phyloP scores from a whole-genome alignment of 1,139 yeast genomes.

The Arxiozyma heterogenica region DNA sequence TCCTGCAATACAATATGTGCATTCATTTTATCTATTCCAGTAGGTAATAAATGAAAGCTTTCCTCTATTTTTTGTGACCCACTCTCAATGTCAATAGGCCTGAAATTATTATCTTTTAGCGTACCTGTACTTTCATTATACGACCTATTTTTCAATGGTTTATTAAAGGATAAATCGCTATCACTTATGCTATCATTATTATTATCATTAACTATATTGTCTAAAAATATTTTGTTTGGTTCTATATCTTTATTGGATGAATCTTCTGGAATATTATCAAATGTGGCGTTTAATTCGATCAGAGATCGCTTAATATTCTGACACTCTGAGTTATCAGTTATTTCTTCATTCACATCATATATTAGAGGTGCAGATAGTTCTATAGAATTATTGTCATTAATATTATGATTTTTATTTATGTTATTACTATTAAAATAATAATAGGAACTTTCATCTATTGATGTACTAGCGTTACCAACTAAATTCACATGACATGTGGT shows the following conservation, averaged over 20 bases:
- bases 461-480: background rate
- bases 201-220: background rate
- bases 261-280: background rate
- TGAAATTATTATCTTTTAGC: too few relatives aligned
- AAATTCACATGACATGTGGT: background rate
- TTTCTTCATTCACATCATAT: background rate
- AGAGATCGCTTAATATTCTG: background rate
- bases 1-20: background rate
- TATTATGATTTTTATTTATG: too few relatives aligned
- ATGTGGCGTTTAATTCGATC: background rate
- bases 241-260: background rate
- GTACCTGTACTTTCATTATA: too few relatives aligned
- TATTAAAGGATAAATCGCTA: background rate
- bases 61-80: background rate
- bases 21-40: background rate
- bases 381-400: background rate
- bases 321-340: background rate
- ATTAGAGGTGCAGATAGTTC: slow-evolving; percentile 4
- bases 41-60: background rate
- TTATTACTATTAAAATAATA: too few relatives aligned
- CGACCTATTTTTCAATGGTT: background rate
- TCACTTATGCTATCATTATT: background rate
- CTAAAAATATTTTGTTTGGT: background rate
- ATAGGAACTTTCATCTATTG: background rate
- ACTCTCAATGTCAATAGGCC: background rate